Conservation (phyloP, 116 monocot genomes). For the Trichopus zeylanicus region DNA sequence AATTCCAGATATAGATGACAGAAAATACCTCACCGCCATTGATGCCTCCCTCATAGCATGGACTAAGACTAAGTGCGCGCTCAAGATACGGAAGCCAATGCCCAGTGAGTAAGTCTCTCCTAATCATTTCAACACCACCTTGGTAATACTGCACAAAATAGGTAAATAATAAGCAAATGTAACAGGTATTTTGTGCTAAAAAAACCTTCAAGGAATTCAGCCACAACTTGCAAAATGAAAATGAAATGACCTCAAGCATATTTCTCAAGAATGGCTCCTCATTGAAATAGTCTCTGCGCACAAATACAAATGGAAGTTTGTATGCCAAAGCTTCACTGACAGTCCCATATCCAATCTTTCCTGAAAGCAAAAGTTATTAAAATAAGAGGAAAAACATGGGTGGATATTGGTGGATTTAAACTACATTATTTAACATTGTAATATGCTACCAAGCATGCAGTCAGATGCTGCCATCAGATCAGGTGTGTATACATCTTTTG, state of each 20-base stretch:
- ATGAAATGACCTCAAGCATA: constrained; percentile 79
- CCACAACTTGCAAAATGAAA: not conserved
- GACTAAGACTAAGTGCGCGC: constrained; percentile 69
- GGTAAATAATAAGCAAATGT: not conserved
- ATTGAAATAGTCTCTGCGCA: constrained; percentile 97
- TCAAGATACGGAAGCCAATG: constrained; percentile 89
- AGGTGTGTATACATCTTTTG: constrained; percentile 94
- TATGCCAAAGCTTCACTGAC: constrained; percentile 95
- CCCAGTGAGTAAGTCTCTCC: constrained; percentile 91
- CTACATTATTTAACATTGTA: not conserved
- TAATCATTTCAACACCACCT: constrained; percentile 96
- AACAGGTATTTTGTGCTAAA: too few species aligned
- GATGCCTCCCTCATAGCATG: constrained; percentile 72
- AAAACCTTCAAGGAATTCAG: not conserved
- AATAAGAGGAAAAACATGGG: not conserved
- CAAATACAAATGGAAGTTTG: constrained; percentile 93
- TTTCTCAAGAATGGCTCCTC: constrained; percentile 98
- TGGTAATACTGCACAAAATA: constrained; percentile 56
- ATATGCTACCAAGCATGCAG: constrained; percentile 90
- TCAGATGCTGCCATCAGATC: constrained; percentile 94
- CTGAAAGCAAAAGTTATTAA: constrained; percentile 18
- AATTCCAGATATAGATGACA: too few species aligned
- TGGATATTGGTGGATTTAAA: not conserved
- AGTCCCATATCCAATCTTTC: constrained; percentile 97
- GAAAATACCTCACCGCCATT: constrained; percentile 83